Percentiles rank a stretch among this genome's conserved stretches.
These are phyloP conservation scores for Amylocystis lapponica DNA, from an alignment of 768 basidiomycete genomes.

Conservation along the genomic window DNA sequence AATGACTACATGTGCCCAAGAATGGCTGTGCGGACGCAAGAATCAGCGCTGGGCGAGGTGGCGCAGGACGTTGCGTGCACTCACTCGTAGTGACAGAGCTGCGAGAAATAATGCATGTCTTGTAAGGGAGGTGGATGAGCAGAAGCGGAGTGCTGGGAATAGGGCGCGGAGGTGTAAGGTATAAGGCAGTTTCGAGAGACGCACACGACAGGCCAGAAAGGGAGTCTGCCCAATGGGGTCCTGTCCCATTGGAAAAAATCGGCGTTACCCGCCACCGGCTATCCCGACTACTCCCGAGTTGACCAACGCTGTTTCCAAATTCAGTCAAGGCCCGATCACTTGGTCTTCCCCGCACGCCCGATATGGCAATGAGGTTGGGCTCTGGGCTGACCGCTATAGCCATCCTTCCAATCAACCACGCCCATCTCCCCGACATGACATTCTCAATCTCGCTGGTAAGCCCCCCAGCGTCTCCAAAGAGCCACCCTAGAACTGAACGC, in stretches of 20 bases:
- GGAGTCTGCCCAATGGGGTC: constrained; percentile 10
- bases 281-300: constrained; percentile 9
- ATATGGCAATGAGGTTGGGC: too few relatives aligned
- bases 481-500: too few relatives aligned
- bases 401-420: background rate
- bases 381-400: background rate
- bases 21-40: constrained; percentile 49
- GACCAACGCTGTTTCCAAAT: background rate
- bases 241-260: constrained; percentile 9
- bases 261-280: constrained; percentile 6
- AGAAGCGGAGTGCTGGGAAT: constrained; percentile 4
- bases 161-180: constrained; percentile 10
- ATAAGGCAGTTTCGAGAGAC: background rate
- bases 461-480: too few relatives aligned
- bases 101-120: constrained; percentile 82
- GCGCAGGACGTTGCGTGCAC: constrained; percentile 24
- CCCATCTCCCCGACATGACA: too few relatives aligned
- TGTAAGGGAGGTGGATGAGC: background rate
- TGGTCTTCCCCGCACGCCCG: background rate
- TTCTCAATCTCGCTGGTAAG: too few relatives aligned
- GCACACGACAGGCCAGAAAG: constrained; percentile 17
- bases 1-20: constrained; percentile 87
- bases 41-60: constrained; percentile 9
- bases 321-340: background rate
- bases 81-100: constrained; percentile 80